Evolutionary conservation across 371 early-diverging fungal genomes (phyloP).

Genomic region (Circinella minor): DNA sequence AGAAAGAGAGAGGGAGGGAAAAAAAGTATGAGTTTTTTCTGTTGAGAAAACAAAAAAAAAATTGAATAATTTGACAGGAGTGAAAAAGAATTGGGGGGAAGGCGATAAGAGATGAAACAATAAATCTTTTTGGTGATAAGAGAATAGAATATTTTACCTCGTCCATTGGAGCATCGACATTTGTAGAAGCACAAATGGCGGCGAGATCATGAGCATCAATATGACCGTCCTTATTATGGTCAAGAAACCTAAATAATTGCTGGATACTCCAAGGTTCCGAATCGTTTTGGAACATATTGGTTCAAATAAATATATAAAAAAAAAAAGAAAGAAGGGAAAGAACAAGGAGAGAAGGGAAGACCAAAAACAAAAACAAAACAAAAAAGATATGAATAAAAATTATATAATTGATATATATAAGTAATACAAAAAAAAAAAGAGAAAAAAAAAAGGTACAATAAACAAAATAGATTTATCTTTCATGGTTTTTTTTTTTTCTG

Average conservation of each 20-base stretch:
- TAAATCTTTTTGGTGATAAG: too few relatives aligned
- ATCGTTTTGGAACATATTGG: conserved; percentile 22
- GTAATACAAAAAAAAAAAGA: too few relatives aligned
- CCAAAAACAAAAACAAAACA: background rate
- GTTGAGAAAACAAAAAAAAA: background rate
- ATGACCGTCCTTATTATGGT: conserved; percentile 63
- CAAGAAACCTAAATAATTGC: conserved; percentile 58
- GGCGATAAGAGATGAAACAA: background rate
- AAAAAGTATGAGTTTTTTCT: too few relatives aligned
- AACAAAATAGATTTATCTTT: too few relatives aligned
- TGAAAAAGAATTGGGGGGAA: background rate
- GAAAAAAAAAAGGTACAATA: too few relatives aligned
- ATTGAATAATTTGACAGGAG: background rate
- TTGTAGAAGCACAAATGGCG: conserved; percentile 43
- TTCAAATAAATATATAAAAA: background rate
- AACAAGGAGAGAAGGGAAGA: background rate
- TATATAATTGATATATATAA: too few relatives aligned
- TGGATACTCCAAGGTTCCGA: conserved; percentile 47
- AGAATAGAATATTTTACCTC: conserved; percentile 32
- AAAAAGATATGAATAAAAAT: background rate
- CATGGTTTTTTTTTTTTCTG: too few relatives aligned
- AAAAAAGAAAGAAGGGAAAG: background rate
- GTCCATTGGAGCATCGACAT: conserved; percentile 37
- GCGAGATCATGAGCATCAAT: conserved; percentile 60
- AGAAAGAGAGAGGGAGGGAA: too few relatives aligned